Conservation (phyloP, 176 grass and related monocot genomes). For the Juncus inflexus region DNA sequence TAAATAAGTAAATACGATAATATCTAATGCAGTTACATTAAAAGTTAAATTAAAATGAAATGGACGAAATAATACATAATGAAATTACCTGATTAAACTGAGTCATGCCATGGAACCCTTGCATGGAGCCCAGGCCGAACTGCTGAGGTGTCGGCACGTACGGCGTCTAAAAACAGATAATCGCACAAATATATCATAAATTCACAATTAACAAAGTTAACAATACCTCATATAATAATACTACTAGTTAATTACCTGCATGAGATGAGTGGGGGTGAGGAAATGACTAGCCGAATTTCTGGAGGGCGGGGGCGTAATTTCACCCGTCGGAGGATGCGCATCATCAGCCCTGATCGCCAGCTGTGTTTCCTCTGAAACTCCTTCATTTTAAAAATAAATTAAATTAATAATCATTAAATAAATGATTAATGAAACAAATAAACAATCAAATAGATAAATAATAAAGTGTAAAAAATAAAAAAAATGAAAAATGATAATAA, state of each 20-base stretch:
- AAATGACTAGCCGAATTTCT: slow-evolving; percentile 58
- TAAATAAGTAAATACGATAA: not conserved
- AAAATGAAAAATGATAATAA: not conserved
- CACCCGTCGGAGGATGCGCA: slow-evolving; percentile 33
- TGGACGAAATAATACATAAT: not conserved
- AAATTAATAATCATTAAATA: slow-evolving; percentile 7
- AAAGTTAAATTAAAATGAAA: slow-evolving; percentile 11
- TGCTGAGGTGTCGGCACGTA: slow-evolving; percentile 58
- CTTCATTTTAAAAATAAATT: slow-evolving; percentile 33
- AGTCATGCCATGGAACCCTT: slow-evolving; percentile 67
- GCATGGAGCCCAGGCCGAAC: slow-evolving; percentile 62
- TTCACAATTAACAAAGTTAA: not conserved
- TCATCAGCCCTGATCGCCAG: slow-evolving; percentile 39
- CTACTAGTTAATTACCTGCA: slow-evolving; percentile 55
- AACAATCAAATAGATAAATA: not conserved
- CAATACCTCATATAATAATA: not conserved
- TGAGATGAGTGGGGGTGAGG: slow-evolving; percentile 54
- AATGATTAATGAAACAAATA: not conserved
- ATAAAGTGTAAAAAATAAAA: slow-evolving; percentile 2
- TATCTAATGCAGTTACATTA: not conserved
- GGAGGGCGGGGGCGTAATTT: slow-evolving; percentile 52
- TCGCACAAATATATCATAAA: not conserved
- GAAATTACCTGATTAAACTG: slow-evolving; percentile 78
- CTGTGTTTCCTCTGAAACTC: slow-evolving; percentile 42
- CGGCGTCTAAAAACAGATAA: slow-evolving; percentile 45